phyloP scores from a whole-genome alignment of 768 basidiomycete genomes.

The Psilocybe azurescens region DNA sequence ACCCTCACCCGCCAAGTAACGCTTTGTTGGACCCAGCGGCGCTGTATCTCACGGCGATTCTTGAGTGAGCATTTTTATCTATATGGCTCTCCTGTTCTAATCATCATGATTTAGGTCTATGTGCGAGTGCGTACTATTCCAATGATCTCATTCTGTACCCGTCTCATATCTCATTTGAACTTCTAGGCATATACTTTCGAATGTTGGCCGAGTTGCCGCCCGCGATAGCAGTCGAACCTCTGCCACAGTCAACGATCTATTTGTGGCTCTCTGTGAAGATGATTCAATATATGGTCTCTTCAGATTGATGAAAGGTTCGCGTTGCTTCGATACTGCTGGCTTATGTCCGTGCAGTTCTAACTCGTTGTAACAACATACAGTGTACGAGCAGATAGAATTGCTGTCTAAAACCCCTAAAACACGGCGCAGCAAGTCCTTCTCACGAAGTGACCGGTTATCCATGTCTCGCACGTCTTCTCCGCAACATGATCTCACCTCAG shows the following conservation, averaged over 20 bases:
- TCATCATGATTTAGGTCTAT: constrained; percentile 61
- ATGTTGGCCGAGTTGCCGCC: constrained; percentile 82
- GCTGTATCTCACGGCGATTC: constrained; percentile 88
- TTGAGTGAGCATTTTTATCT: constrained; percentile 70
- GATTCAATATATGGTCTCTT: constrained; percentile 85
- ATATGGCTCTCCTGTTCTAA: constrained; percentile 23
- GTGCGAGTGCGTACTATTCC: constrained; percentile 73
- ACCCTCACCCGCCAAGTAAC: constrained; percentile 55
- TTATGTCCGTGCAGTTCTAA: constrained; percentile 16
- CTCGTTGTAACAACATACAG: constrained; percentile 41
- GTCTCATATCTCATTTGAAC: constrained; percentile 13
- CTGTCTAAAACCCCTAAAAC: constrained; percentile 62
- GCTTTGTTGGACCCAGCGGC: constrained; percentile 79
- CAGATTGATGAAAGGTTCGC: constrained; percentile 81
- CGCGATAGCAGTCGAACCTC: constrained; percentile 82
- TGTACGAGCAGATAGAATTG: constrained; percentile 79
- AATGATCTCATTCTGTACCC: constrained; percentile 11
- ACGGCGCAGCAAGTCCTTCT: constrained; percentile 73
- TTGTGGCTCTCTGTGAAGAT: constrained; percentile 90
- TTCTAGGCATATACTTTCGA: constrained; percentile 80
- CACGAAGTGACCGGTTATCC: constrained; percentile 55
- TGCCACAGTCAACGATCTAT: constrained; percentile 83
- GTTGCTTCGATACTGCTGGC: constrained; percentile 31
- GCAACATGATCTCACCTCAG: constrained; percentile 43
- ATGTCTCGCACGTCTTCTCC: constrained; percentile 52